These are phyloP conservation scores for Cerrena zonata DNA, from an alignment of 1,284 basidiomycete genomes.

Conservation along the genomic window DNA sequence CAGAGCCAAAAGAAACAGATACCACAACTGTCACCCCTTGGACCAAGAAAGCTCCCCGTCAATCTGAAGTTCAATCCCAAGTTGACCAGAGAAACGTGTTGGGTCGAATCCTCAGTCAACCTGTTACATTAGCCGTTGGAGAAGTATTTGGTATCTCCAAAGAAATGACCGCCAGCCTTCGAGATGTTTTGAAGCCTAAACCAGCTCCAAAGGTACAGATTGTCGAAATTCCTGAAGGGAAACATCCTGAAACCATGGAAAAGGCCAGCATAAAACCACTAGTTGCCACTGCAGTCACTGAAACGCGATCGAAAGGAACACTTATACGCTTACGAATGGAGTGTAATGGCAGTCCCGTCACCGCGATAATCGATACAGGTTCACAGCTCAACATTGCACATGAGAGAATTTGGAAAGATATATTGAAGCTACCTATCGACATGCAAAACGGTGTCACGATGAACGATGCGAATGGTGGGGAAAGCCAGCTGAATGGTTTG, in stretches of 20 bases:
- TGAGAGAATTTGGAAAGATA: not conserved
- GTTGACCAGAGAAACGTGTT: too few species aligned
- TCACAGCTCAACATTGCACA: slow-evolving; percentile 21
- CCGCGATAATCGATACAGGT: slow-evolving; percentile 21
- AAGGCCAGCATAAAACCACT: too few species aligned
- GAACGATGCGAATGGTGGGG: slow-evolving; percentile 22
- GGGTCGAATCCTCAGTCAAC: too few species aligned
- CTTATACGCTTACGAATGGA: slow-evolving; percentile 2
- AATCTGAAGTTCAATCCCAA: too few species aligned
- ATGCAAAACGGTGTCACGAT: slow-evolving; percentile 11
- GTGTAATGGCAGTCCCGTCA: slow-evolving; percentile 10
- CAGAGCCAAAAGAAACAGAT: too few species aligned
- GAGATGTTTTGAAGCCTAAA: not conserved
- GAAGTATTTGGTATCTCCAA: not conserved
- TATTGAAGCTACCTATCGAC: slow-evolving; percentile 14
- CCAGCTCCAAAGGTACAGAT: not conserved
- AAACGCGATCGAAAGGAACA: not conserved
- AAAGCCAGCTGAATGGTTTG: slow-evolving; percentile 15
- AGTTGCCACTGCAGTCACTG: not conserved
- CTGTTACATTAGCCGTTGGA: too few species aligned
- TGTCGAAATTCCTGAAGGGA: too few species aligned
- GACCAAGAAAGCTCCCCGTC: too few species aligned
- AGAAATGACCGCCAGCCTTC: not conserved
- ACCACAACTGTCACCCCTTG: too few species aligned
- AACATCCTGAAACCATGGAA: too few species aligned